Percentiles rank a stretch among this genome's conserved stretches.
phyloP scores from a whole-genome alignment of 345 rosid genomes.

The Pugionium dolabratum region DNA sequence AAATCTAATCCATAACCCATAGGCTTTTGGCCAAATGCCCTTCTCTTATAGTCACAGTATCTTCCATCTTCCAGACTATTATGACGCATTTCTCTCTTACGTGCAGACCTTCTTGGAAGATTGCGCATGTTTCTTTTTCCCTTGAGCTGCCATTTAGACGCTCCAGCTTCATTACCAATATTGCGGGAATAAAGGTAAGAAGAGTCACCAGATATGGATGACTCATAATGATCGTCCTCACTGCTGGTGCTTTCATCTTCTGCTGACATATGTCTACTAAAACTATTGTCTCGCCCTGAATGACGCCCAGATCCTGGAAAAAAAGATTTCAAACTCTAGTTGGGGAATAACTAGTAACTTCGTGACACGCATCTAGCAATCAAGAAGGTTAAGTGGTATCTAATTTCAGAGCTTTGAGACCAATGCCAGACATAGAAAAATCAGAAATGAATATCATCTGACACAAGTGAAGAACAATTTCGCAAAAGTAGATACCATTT shows the following conservation, averaged over 20 bases:
- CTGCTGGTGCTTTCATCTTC: conserved; percentile 73
- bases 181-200: conserved; percentile 52
- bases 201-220: conserved; percentile 67
- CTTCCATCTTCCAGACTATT: conserved; percentile 46
- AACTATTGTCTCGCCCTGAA: conserved; percentile 28
- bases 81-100: conserved; percentile 36
- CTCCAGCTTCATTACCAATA: conserved; percentile 50
- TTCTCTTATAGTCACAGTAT: conserved; percentile 48
- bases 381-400: background rate
- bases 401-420: conserved; percentile 1
- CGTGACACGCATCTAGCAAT: background rate
- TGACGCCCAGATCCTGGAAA: conserved; percentile 40
- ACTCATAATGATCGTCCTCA: conserved; percentile 69
- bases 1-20: conserved; percentile 44
- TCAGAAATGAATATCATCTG: background rate
- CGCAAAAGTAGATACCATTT: background rate
- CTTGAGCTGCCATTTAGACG: conserved; percentile 85
- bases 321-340: conserved; percentile 29
- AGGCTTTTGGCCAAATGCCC: conserved; percentile 47
- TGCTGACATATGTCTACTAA: conserved; percentile 47
- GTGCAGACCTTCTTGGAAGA: conserved; percentile 56
- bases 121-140: conserved; percentile 83
- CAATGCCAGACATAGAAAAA: background rate
- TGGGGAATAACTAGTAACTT: conserved; percentile 9
- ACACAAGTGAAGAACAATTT: conserved; percentile 1